phyloP scores from a whole-genome alignment of 2,329 filamentous ascomycete species.

The Nemania abortiva region DNA sequence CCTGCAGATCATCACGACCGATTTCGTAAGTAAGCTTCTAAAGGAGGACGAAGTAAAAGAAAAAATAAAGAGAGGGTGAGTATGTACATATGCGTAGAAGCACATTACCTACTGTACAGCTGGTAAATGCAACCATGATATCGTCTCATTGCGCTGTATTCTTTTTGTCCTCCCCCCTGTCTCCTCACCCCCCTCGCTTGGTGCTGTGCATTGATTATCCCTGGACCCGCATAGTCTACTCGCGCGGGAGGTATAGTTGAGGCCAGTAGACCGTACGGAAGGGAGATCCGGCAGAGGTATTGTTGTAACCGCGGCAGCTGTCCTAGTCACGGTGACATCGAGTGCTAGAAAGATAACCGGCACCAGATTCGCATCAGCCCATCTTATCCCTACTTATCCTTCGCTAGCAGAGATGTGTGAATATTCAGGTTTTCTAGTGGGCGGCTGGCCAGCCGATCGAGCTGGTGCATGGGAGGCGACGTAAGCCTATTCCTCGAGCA shows the following conservation, averaged over 20 bases:
- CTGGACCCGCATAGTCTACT: constrained; percentile 29
- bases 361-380: constrained; percentile 24
- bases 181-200: constrained; percentile 27
- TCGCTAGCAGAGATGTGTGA: constrained; percentile 23
- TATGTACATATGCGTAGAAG: constrained; percentile 3
- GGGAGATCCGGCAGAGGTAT: constrained; percentile 28
- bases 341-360: constrained; percentile 17
- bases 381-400: constrained; percentile 20
- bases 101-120: neutral
- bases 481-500: constrained; percentile 26
- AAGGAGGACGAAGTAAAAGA: constrained; percentile 20
- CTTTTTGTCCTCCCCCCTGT: constrained; percentile 35
- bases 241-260: constrained; percentile 19
- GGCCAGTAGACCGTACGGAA: constrained; percentile 17
- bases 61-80: neutral
- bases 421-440: constrained; percentile 21
- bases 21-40: constrained; percentile 14
- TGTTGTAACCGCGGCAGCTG: constrained; percentile 19
- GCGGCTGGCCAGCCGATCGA: constrained; percentile 26
- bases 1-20: constrained; percentile 37
- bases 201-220: constrained; percentile 27
- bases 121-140: constrained; percentile 40
- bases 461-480: constrained; percentile 27
- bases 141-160: constrained; percentile 37
- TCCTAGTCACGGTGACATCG: constrained; percentile 27